Conservation (phyloP, 805 yeast species). For the Sugiyamaella qingdaonensis region DNA sequence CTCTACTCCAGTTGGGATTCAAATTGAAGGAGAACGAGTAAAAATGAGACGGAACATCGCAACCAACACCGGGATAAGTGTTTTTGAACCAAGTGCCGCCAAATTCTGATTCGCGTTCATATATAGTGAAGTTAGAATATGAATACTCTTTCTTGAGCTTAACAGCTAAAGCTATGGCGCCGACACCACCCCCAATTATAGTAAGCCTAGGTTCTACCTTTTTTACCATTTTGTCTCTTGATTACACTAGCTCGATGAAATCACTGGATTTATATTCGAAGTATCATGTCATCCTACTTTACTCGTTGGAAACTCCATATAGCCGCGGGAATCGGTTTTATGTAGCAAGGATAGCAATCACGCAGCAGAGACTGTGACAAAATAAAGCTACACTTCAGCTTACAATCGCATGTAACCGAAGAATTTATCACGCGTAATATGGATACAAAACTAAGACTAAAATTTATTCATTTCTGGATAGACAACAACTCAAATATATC, state of each 20-base stretch:
- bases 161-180: constrained; percentile 1
- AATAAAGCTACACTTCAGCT: too few relatives aligned
- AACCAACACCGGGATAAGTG: constrained; percentile 26
- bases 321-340: neutral
- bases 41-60: constrained; percentile 28
- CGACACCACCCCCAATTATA: neutral
- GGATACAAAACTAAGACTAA: too few relatives aligned
- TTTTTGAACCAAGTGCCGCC: constrained; percentile 30
- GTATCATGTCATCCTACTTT: neutral
- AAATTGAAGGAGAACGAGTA: constrained; percentile 28
- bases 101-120: constrained; percentile 29
- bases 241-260: too few relatives aligned
- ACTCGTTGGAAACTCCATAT: neutral
- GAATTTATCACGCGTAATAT: too few relatives aligned
- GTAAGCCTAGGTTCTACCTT: neutral
- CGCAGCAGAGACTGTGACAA: too few relatives aligned
- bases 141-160: neutral
- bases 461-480: too few relatives aligned
- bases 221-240: neutral
- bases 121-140: constrained; percentile 20
- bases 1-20: constrained; percentile 27
- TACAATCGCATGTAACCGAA: too few relatives aligned
- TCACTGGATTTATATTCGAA: too few relatives aligned
- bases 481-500: too few relatives aligned
- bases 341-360: too few relatives aligned